Evolutionary conservation across 164 flowering plant species (phyloP).

Genomic region (Tetracentron sinense): DNA sequence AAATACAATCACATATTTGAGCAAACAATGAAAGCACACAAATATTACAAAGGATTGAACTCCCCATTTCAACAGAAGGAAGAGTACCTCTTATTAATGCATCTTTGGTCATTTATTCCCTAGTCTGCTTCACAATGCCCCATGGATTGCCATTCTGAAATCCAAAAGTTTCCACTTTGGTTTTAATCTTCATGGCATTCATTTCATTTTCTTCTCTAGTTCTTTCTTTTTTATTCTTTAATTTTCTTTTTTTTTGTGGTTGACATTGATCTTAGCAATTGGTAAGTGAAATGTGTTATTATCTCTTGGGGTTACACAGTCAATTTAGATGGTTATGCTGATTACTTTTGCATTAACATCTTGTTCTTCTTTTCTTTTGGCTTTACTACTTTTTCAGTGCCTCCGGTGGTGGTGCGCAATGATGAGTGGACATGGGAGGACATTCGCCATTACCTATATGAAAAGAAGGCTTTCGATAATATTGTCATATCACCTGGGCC

Average conservation of each 20-base stretch:
- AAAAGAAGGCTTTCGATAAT: constrained; percentile 84
- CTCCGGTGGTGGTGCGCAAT: constrained; percentile 88
- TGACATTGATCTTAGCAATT: not conserved
- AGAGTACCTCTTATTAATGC: not conserved
- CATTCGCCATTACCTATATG: constrained; percentile 53
- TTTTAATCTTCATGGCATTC: not conserved
- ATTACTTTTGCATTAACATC: not conserved
- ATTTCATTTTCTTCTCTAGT: not conserved
- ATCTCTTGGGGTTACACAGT: not conserved
- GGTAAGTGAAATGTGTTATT: not conserved
- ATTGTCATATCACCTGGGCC: constrained; percentile 99
- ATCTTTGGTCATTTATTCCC: not conserved
- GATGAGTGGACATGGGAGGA: constrained; percentile 91
- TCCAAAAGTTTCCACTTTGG: not conserved
- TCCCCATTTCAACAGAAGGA: no score
- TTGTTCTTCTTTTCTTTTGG: not conserved
- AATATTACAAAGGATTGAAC: no score
- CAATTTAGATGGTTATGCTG: not conserved
- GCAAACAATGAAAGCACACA: no score
- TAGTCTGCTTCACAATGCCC: not conserved
- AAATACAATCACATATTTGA: no score
- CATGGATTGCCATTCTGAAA: not conserved
- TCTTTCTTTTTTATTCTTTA: not conserved
- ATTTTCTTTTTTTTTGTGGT: not conserved
- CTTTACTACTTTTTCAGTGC: constrained; percentile 40